Conservation (phyloP, 805 yeast species). For the Hanseniaspora valbyensis region DNA sequence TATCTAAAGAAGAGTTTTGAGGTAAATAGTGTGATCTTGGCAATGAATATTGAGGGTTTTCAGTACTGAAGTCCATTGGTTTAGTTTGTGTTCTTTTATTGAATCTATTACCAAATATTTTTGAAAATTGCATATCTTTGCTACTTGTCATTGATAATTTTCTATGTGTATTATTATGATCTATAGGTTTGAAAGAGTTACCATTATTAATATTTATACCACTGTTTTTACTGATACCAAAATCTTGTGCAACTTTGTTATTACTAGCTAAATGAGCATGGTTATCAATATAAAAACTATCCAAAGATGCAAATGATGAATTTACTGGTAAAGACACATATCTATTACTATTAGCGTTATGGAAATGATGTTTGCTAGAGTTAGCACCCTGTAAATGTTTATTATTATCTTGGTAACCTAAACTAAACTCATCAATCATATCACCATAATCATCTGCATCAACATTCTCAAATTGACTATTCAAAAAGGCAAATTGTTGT, state of each 20-base stretch:
- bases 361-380: slow-evolving; percentile 16
- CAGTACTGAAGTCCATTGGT: slow-evolving; percentile 1
- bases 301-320: slow-evolving; percentile 69
- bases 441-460: slow-evolving; percentile 12
- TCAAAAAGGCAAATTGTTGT: slow-evolving; percentile 20
- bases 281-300: slow-evolving; percentile 53
- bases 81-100: slow-evolving; percentile 3
- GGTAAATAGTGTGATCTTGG: slow-evolving; percentile 8
- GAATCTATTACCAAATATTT: slow-evolving; percentile 4
- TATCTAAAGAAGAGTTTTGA: slow-evolving; percentile 11
- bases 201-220: background rate
- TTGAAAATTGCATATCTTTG: background rate
- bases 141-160: background rate
- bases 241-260: background rate
- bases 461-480: slow-evolving; percentile 1
- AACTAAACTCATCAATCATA: slow-evolving; percentile 21
- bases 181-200: background rate
- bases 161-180: background rate
- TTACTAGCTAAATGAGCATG: slow-evolving; percentile 24
- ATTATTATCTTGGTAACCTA: slow-evolving; percentile 6
- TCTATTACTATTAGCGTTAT: slow-evolving; percentile 21
- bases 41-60: slow-evolving; percentile 3
- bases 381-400: background rate
- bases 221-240: background rate
- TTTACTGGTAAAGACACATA: slow-evolving; percentile 57